These are phyloP conservation scores for Salix suchowensis DNA, from an alignment of 345 rosid species.

Conservation along the genomic window DNA sequence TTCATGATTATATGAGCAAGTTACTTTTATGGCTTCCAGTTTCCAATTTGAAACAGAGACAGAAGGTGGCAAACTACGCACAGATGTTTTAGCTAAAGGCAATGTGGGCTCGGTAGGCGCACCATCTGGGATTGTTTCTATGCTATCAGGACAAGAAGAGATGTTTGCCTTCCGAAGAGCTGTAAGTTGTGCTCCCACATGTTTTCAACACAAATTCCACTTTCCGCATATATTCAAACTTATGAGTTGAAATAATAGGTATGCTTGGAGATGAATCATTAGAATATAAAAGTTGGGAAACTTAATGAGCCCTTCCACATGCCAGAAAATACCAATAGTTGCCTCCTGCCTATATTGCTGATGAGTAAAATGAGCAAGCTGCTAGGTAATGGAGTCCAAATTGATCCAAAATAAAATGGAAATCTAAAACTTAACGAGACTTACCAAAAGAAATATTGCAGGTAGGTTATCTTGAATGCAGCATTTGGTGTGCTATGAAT, in stretches of 20 bases:
- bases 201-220: background rate
- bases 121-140: conserved; percentile 58
- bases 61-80: conserved; percentile 70
- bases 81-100: conserved; percentile 74
- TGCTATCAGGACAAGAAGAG: conserved; percentile 87
- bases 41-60: conserved; percentile 91
- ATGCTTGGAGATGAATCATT: background rate
- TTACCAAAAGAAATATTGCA: background rate
- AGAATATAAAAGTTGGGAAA: background rate
- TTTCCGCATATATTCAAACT: background rate
- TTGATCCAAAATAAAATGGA: background rate
- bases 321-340: background rate
- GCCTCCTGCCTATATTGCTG: background rate
- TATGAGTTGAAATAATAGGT: background rate
- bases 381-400: background rate
- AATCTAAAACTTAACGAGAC: background rate
- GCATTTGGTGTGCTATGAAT: background rate
- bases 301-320: background rate
- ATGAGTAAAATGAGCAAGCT: background rate
- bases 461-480: background rate
- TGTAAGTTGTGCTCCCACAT: conserved; percentile 41
- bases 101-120: conserved; percentile 62
- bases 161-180: conserved; percentile 92
- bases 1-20: conserved; percentile 1
- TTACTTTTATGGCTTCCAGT: conserved; percentile 33